phyloP scores from a whole-genome alignment of 2,329 filamentous ascomycete genomes.

The Orbilia blumenaviensis region DNA sequence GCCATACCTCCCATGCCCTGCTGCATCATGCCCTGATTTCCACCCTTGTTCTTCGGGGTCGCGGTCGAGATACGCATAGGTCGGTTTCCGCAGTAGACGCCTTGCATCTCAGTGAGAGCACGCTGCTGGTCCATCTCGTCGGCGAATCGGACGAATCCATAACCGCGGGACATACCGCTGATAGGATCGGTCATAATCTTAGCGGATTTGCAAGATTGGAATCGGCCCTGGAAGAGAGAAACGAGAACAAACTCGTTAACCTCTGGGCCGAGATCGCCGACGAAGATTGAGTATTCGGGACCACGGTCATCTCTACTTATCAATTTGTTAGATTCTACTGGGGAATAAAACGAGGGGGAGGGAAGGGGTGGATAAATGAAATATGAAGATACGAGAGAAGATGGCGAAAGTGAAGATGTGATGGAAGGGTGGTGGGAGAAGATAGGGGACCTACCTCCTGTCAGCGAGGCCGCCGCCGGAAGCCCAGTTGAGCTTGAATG shows the following conservation, averaged over 20 bases:
- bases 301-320: constrained; percentile 84
- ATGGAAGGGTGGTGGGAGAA: neutral
- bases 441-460: constrained; percentile 72
- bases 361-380: too few species aligned
- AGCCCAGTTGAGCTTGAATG: constrained; percentile 99
- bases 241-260: constrained; percentile 98
- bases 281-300: constrained; percentile 96
- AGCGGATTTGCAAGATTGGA: constrained; percentile 96
- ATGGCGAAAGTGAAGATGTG: neutral
- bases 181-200: constrained; percentile 99
- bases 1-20: constrained; percentile 65
- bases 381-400: neutral
- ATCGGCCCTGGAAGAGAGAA: constrained; percentile 94
- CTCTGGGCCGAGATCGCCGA: constrained; percentile 95
- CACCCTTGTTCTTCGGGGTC: constrained; percentile 87
- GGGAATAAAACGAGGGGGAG: too few species aligned
- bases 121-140: constrained; percentile 96
- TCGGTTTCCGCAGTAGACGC: constrained; percentile 97
- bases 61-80: constrained; percentile 99
- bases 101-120: constrained; percentile 96
- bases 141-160: constrained; percentile 96
- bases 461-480: constrained; percentile 95
- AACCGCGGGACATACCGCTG: constrained; percentile 95
- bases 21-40: constrained; percentile 63
- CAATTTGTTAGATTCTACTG: constrained; percentile 22